Evolutionary conservation across 768 basidiomycete genomes (phyloP).

Genomic region (Coprinellus aureogranulatus): DNA sequence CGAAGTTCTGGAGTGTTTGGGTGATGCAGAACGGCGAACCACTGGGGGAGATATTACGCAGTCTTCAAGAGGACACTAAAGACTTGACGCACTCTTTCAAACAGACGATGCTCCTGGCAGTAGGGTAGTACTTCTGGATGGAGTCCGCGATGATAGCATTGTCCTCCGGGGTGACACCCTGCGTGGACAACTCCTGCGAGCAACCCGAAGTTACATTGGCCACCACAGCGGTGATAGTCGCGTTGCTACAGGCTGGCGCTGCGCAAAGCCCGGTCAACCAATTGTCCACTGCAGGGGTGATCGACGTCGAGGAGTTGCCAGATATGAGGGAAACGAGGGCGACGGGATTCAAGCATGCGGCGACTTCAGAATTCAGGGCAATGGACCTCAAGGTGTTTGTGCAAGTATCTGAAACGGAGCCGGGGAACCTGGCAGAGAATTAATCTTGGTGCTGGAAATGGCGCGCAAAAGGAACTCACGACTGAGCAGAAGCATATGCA

Average conservation of each 20-base stretch:
- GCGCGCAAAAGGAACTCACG: conserved; percentile 28
- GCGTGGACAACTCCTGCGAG: conserved; percentile 32
- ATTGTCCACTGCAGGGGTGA: conserved; percentile 49
- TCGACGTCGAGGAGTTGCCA: conserved; percentile 31
- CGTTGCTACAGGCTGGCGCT: conserved; percentile 53
- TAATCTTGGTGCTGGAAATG: background rate
- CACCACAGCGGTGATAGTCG: conserved; percentile 54
- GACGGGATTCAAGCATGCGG: conserved; percentile 47
- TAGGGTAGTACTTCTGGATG: conserved; percentile 57
- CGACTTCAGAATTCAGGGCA: conserved; percentile 41
- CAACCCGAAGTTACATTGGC: conserved; percentile 52
- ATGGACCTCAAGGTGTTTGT: conserved; percentile 43
- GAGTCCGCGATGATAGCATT: conserved; percentile 25
- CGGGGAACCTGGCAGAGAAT: conserved; percentile 15
- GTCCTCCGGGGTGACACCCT: conserved; percentile 28
- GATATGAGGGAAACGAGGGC: conserved; percentile 42
- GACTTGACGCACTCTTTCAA: conserved; percentile 51
- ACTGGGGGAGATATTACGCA: conserved; percentile 21
- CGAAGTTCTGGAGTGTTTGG: conserved; percentile 52
- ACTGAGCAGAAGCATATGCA: conserved; percentile 41
- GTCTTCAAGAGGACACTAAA: too few relatives aligned
- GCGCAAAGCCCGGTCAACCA: conserved; percentile 64
- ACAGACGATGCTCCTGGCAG: conserved; percentile 54
- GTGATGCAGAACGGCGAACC: conserved; percentile 51
- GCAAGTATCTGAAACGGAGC: conserved; percentile 52